phyloP scores from a whole-genome alignment of 1,139 yeast species.

The Geotrichum reessii region DNA sequence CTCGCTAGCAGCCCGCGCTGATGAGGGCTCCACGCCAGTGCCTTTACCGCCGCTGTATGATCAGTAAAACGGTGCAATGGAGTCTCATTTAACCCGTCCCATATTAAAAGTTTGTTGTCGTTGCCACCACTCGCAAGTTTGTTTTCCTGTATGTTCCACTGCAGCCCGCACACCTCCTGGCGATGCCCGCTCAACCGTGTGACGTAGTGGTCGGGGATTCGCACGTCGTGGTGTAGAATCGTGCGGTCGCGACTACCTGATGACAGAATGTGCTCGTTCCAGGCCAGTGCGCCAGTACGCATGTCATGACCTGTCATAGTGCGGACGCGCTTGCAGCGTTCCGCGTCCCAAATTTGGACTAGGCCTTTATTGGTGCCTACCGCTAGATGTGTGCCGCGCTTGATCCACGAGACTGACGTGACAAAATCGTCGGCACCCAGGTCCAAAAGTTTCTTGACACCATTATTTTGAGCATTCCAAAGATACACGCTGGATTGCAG shows the following conservation, averaged over 20 bases:
- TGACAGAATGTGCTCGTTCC: slow-evolving; percentile 87
- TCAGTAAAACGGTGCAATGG: slow-evolving; percentile 75
- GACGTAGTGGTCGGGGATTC: slow-evolving; percentile 78
- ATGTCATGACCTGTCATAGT: slow-evolving; percentile 89
- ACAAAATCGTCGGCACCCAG: slow-evolving; percentile 58
- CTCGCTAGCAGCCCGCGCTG: slow-evolving; percentile 88
- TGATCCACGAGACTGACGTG: slow-evolving; percentile 85
- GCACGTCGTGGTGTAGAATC: slow-evolving; percentile 84
- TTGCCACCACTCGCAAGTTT: slow-evolving; percentile 86
- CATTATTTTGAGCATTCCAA: slow-evolving; percentile 86
- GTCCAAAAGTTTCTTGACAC: slow-evolving; percentile 75
- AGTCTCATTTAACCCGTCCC: slow-evolving; percentile 68
- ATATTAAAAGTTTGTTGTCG: slow-evolving; percentile 61
- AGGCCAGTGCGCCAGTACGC: slow-evolving; percentile 80
- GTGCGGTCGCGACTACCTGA: slow-evolving; percentile 85
- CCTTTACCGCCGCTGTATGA: slow-evolving; percentile 94
- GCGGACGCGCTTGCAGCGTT: slow-evolving; percentile 74
- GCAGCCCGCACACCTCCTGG: slow-evolving; percentile 94
- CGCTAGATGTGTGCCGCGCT: slow-evolving; percentile 80
- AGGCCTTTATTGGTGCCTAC: slow-evolving; percentile 82
- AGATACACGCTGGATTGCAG: slow-evolving; percentile 80
- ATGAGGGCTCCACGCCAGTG: slow-evolving; percentile 96
- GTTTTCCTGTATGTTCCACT: slow-evolving; percentile 81
- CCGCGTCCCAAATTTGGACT: slow-evolving; percentile 94
- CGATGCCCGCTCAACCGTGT: slow-evolving; percentile 61